A percentile compares a stretch with the other conserved stretches of the same genome.
phyloP scores from a whole-genome alignment of 2,329 filamentous ascomycete genomes.

The Pyrenophora graminea region DNA sequence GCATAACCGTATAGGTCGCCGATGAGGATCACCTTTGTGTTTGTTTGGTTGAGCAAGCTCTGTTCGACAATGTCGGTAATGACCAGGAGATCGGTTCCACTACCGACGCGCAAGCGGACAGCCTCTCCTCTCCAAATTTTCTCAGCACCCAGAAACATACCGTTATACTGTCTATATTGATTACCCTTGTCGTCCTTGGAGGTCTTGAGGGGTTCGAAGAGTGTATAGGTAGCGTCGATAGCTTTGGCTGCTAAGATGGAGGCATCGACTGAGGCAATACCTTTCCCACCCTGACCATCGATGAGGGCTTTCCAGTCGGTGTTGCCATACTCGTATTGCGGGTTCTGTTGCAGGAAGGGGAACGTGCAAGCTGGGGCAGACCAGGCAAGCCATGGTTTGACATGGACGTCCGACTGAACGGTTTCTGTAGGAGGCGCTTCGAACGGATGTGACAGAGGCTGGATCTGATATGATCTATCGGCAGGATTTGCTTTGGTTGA shows the following conservation, averaged over 20 bases:
- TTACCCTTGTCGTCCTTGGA: constrained; percentile 40
- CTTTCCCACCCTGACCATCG: constrained; percentile 51
- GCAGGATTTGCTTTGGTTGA: constrained; percentile 35
- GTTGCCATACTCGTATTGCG: constrained; percentile 51
- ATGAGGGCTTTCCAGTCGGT: constrained; percentile 57
- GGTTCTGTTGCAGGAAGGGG: constrained; percentile 48
- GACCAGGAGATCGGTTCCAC: constrained; percentile 55
- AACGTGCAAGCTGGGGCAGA: constrained; percentile 59
- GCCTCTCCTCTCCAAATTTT: constrained; percentile 65
- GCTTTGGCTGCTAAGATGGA: constrained; percentile 62
- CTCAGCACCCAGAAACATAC: constrained; percentile 62
- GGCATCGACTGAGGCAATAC: constrained; percentile 59
- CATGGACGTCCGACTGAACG: constrained; percentile 49
- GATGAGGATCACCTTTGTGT: constrained; percentile 46
- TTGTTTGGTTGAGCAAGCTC: constrained; percentile 26
- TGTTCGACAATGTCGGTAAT: constrained; percentile 52
- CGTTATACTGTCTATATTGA: constrained; percentile 56
- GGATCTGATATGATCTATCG: constrained; percentile 49
- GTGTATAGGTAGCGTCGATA: constrained; percentile 60
- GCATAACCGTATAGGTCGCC: constrained; percentile 60
- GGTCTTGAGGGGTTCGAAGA: constrained; percentile 54
- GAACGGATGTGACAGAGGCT: constrained; percentile 55
- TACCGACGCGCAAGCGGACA: constrained; percentile 55
- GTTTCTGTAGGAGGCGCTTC: constrained; percentile 47
- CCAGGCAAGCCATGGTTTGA: constrained; percentile 64